A percentile compares a stretch with the other conserved stretches of the same genome.
These are phyloP conservation scores for Botryosphaeria dothidea DNA, from an alignment of 2,329 filamentous ascomycete genomes.

Conservation along the genomic window DNA sequence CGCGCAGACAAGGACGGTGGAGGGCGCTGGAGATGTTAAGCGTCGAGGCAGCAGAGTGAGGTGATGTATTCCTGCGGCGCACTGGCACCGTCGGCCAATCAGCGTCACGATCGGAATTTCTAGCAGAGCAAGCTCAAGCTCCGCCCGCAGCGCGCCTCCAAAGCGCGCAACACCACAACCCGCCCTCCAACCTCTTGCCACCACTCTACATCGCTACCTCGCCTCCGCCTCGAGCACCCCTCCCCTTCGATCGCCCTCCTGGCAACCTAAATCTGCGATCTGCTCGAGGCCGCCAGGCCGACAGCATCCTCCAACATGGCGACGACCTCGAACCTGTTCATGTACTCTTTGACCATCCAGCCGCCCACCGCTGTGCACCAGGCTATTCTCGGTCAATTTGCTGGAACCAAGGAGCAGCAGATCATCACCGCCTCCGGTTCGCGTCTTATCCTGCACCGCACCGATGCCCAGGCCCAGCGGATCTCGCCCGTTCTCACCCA, in stretches of 20 bases:
- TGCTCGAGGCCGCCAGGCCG: constrained; percentile 22
- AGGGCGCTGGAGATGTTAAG: not conserved
- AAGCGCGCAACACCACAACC: not conserved
- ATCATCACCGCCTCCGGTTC: constrained; percentile 93
- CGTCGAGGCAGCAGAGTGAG: constrained; percentile 1
- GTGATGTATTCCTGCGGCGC: constrained; percentile 14
- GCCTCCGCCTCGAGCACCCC: constrained; percentile 1
- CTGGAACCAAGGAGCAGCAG: constrained; percentile 95
- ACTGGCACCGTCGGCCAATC: constrained; percentile 8
- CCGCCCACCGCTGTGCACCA: constrained; percentile 86
- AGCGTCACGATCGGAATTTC: constrained; percentile 4
- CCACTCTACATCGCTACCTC: not conserved
- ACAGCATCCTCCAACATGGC: constrained; percentile 67
- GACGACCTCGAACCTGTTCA: constrained; percentile 97
- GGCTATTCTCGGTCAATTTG: constrained; percentile 92
- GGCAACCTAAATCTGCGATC: not conserved
- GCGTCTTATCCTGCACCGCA: constrained; percentile 81
- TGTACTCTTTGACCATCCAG: constrained; percentile 96
- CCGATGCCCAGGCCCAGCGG: constrained; percentile 82
- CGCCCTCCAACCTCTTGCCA: not conserved
- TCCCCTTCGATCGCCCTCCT: not conserved
- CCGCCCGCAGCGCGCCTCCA: constrained; percentile 7
- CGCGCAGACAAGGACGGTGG: not conserved
- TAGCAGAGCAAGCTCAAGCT: constrained; percentile 6
- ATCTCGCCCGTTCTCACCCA: constrained; percentile 85